Percentiles rank a stretch among this genome's conserved stretches.
These are phyloP conservation scores for Rubia yunnanensis DNA, from an alignment of 257 asterid genomes.

Conservation along the genomic window DNA sequence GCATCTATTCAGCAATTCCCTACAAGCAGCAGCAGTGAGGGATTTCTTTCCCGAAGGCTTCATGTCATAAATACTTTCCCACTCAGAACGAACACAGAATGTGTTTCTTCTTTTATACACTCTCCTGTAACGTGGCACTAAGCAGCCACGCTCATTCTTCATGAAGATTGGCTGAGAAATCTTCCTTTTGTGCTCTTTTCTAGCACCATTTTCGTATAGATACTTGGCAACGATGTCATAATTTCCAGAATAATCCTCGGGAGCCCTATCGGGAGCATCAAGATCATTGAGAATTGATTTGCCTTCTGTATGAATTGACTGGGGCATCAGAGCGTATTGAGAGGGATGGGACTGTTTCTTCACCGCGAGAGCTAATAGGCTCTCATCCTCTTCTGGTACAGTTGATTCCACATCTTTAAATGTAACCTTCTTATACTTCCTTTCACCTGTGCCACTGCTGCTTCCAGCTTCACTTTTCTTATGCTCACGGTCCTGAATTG, in stretches of 20 bases:
- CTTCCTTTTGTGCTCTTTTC: slow-evolving; percentile 36
- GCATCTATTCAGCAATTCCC: slow-evolving; percentile 75
- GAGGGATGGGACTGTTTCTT: slow-evolving; percentile 17
- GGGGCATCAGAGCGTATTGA: slow-evolving; percentile 26
- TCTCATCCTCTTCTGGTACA: slow-evolving; percentile 12
- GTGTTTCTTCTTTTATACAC: slow-evolving; percentile 3
- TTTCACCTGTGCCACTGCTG: slow-evolving; percentile 13
- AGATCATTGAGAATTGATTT: slow-evolving; percentile 20
- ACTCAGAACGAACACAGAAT: slow-evolving; percentile 23
- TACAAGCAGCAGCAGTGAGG: slow-evolving; percentile 61
- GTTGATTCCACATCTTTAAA: slow-evolving; percentile 14
- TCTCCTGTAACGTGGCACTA: not conserved
- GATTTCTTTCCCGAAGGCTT: slow-evolving; percentile 60
- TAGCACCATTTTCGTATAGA: slow-evolving; percentile 42
- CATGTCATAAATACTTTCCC: slow-evolving; percentile 79
- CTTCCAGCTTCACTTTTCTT: slow-evolving; percentile 20
- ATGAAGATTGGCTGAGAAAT: slow-evolving; percentile 30
- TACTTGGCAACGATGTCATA: slow-evolving; percentile 50
- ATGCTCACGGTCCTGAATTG: slow-evolving; percentile 64
- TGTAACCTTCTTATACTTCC: slow-evolving; percentile 13
- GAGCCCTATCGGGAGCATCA: slow-evolving; percentile 20
- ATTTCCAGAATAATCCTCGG: slow-evolving; percentile 32
- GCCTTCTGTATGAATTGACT: slow-evolving; percentile 21
- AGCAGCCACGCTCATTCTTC: slow-evolving; percentile 33
- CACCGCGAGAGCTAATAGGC: not conserved